These are phyloP conservation scores for Trichoderma asperellum DNA, from an alignment of 2,329 filamentous ascomycete genomes.

Conservation along the genomic window DNA sequence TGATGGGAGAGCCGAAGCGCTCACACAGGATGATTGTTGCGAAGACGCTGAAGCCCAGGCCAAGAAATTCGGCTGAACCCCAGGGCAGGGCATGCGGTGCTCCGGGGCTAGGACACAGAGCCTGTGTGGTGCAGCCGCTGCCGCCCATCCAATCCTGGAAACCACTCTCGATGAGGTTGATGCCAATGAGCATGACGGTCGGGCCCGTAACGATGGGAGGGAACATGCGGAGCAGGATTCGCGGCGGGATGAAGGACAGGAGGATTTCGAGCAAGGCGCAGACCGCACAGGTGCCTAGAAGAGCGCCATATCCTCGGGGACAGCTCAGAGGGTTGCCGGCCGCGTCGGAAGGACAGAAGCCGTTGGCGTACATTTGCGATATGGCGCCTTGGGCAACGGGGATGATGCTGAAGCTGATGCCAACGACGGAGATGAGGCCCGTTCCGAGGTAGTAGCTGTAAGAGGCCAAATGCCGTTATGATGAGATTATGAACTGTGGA, in stretches of 20 bases:
- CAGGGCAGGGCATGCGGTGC: slow-evolving; percentile 75
- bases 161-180: slow-evolving; percentile 70
- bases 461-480: slow-evolving; percentile 36
- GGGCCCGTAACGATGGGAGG: slow-evolving; percentile 79
- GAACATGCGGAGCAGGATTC: slow-evolving; percentile 71
- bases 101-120: slow-evolving; percentile 66
- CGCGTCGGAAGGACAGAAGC: slow-evolving; percentile 63
- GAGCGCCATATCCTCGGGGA: slow-evolving; percentile 72
- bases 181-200: slow-evolving; percentile 72
- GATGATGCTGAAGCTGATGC: slow-evolving; percentile 49
- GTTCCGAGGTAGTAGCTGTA: slow-evolving; percentile 76
- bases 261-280: slow-evolving; percentile 71
- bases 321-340: slow-evolving; percentile 72
- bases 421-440: slow-evolving; percentile 78
- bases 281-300: slow-evolving; percentile 70
- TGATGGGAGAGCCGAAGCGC: slow-evolving; percentile 79
- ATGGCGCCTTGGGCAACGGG: slow-evolving; percentile 65
- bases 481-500: not conserved
- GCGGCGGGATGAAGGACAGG: slow-evolving; percentile 74
- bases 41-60: slow-evolving; percentile 79
- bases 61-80: slow-evolving; percentile 79
- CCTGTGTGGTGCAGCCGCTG: slow-evolving; percentile 60
- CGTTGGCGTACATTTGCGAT: slow-evolving; percentile 76
- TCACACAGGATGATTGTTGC: slow-evolving; percentile 79
- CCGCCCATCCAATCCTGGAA: slow-evolving; percentile 82